These are phyloP conservation scores for Penicillium hesseltinei DNA, from an alignment of 2,329 filamentous ascomycete species.

Conservation along the genomic window DNA sequence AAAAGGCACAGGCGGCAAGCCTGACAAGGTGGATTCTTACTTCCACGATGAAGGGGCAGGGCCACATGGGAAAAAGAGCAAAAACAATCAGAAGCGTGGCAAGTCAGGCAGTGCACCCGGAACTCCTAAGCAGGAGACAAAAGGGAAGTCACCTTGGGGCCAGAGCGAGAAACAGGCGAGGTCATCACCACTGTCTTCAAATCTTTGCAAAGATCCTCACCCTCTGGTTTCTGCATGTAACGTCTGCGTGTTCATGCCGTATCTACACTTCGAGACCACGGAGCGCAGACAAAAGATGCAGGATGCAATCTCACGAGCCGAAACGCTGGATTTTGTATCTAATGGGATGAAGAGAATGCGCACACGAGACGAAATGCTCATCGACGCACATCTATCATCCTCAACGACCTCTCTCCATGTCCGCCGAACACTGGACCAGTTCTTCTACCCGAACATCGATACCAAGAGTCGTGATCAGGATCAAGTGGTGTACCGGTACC, in stretches of 20 bases:
- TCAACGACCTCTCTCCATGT: conserved; percentile 50
- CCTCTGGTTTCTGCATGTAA: conserved; percentile 22
- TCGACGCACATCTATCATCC: conserved; percentile 38
- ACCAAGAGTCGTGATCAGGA: conserved; percentile 60
- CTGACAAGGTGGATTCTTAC: conserved; percentile 26
- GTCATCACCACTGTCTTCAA: conserved; percentile 30
- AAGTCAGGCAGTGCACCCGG: conserved; percentile 24
- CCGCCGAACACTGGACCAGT: conserved; percentile 63
- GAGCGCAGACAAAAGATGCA: conserved; percentile 57
- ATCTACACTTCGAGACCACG: conserved; percentile 64
- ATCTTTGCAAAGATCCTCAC: conserved; percentile 34
- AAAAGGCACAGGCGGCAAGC: conserved; percentile 26
- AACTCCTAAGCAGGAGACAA: conserved; percentile 26
- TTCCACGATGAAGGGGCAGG: conserved; percentile 27
- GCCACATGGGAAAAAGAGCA: conserved; percentile 30
- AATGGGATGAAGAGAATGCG: conserved; percentile 30
- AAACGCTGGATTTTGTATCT: conserved; percentile 24
- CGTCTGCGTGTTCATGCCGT: conserved; percentile 57
- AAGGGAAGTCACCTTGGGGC: conserved; percentile 35
- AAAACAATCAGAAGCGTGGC: conserved; percentile 27
- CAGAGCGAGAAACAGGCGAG: conserved; percentile 28
- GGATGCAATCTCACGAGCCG: conserved; percentile 47
- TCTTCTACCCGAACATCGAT: conserved; percentile 61
- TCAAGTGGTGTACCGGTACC: conserved; percentile 64
- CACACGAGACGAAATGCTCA: conserved; percentile 37